These are phyloP conservation scores for Quercus engelmannii DNA, from an alignment of 306 rosid species.

Conservation along the genomic window DNA sequence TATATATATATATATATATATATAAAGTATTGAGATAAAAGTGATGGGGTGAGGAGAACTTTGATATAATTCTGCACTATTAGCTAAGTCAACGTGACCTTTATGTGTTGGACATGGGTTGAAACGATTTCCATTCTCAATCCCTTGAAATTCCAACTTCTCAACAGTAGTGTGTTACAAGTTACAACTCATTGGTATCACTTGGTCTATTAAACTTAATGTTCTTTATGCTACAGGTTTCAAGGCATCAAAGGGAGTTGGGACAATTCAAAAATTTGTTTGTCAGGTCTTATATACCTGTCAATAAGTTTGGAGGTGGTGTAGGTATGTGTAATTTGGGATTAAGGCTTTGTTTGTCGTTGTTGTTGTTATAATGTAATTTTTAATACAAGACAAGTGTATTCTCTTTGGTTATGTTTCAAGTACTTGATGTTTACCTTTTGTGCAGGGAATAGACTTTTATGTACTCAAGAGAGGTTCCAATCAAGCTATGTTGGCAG, in stretches of 20 bases:
- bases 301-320: slow-evolving; percentile 35
- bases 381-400: background rate
- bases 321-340: slow-evolving; percentile 37
- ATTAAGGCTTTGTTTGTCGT: background rate
- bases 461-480: slow-evolving; percentile 50
- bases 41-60: too few species aligned
- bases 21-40: too few species aligned
- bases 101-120: background rate
- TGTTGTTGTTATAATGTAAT: background rate
- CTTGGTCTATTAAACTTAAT: slow-evolving; percentile 8
- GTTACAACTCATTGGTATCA: background rate
- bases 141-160: background rate
- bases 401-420: slow-evolving; percentile 6
- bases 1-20: too few species aligned
- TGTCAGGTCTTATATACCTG: slow-evolving; percentile 38
- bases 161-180: background rate
- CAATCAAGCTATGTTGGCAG: slow-evolving; percentile 76
- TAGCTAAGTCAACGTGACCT: background rate
- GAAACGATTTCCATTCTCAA: background rate
- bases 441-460: slow-evolving; percentile 48
- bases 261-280: slow-evolving; percentile 32
- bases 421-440: slow-evolving; percentile 1
- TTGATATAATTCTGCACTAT: background rate
- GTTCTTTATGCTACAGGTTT: slow-evolving; percentile 48
- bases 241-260: slow-evolving; percentile 41